These are phyloP conservation scores for Plectosphaerella plurivora DNA, from an alignment of 2,329 filamentous ascomycete genomes.

Conservation along the genomic window DNA sequence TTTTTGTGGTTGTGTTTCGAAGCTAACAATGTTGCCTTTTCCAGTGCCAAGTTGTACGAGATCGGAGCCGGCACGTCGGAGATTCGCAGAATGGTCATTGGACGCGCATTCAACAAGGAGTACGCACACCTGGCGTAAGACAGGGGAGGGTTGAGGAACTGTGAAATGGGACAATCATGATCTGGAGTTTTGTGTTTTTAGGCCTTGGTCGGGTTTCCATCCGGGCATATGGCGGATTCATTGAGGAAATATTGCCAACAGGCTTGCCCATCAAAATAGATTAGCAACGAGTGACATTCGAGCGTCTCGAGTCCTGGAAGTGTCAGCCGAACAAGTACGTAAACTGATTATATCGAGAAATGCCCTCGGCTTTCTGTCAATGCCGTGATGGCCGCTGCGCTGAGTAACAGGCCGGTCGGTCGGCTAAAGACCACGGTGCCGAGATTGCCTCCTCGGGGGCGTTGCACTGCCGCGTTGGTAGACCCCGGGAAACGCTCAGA, in stretches of 20 bases:
- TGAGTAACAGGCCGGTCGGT: no score
- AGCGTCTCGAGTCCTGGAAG: no score
- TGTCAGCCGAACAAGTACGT: no score
- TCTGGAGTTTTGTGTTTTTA: no score
- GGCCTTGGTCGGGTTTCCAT: no score
- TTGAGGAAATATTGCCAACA: no score
- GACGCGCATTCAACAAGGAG: conserved; percentile 85
- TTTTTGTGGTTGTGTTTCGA: neutral
- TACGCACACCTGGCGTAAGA: conserved; percentile 41
- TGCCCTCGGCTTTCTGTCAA: neutral
- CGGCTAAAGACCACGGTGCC: neutral
- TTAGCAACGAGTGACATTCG: no score
- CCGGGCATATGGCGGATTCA: no score
- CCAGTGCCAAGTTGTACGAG: conserved; percentile 76
- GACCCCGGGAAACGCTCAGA: neutral
- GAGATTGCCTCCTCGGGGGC: neutral
- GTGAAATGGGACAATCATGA: neutral
- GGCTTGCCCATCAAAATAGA: no score
- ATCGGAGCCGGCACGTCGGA: conserved; percentile 97
- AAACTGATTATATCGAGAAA: no score
- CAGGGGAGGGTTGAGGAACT: neutral
- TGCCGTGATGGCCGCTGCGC: neutral
- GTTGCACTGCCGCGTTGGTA: neutral
- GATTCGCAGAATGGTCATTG: conserved; percentile 90
- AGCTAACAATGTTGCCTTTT: neutral